Conservation (phyloP, 176 grass and related monocot species). For the bread wheat (Triticum aestivum) region IWGSC_CS_RefSeq_v2.1 NC_057803.1:147305146-147305645, state of each 20-base stretch:
- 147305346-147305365: neutral
- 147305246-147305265: neutral
- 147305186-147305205: neutral
- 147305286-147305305: neutral
- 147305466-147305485: neutral
- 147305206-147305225: neutral
- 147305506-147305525: constrained; percentile 14
- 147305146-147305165: neutral
- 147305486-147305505: constrained; percentile 3
- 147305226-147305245: neutral
- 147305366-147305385: neutral
- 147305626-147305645: constrained; percentile 99
- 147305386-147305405: neutral
- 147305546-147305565: constrained; percentile 95
- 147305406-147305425: neutral
- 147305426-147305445: neutral
- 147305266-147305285: constrained; percentile 7
- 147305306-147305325: neutral
- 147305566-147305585: constrained; percentile 93
- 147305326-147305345: neutral
- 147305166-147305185: neutral
- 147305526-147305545: constrained; percentile 99
- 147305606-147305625: constrained; percentile 98
- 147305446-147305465: neutral
- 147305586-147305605: constrained; percentile 81